Conservation (phyloP, 176 grass and related monocot genomes). For the Aegilops tauschii region DNA sequence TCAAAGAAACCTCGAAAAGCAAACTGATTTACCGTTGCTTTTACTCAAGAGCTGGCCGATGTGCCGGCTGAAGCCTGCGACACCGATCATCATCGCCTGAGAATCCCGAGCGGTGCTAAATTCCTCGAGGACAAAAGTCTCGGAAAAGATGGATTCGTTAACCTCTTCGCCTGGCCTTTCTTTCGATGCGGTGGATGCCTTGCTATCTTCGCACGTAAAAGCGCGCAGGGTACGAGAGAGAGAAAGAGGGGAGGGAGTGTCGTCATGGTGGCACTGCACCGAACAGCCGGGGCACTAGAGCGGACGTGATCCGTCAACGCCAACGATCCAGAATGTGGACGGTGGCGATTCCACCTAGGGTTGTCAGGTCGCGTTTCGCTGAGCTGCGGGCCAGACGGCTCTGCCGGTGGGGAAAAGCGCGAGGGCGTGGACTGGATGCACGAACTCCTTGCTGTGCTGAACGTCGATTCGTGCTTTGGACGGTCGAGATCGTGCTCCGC, state of each 20-base stretch:
- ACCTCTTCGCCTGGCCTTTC: background rate
- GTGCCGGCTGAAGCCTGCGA: constrained; percentile 26
- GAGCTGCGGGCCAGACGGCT: background rate
- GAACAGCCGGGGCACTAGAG: background rate
- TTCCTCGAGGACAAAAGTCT: background rate
- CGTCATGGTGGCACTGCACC: constrained; percentile 35
- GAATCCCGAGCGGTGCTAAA: constrained; percentile 14
- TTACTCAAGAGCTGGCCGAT: background rate
- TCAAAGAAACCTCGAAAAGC: background rate
- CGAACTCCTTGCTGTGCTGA: accelerated
- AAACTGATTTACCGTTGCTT: constrained; percentile 21
- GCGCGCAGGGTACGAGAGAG: background rate
- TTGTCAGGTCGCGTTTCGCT: accelerated
- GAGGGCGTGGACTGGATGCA: no score
- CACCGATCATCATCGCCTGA: background rate
- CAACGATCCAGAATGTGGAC: constrained; percentile 15
- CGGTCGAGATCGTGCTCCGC: background rate
- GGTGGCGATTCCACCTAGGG: background rate
- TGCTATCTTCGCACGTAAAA: constrained; percentile 8
- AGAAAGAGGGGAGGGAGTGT: background rate
- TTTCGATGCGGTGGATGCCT: constrained; percentile 3
- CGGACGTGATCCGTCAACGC: background rate
- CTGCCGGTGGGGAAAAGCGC: no score
- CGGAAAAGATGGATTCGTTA: background rate
- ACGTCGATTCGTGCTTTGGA: background rate